Conservation (phyloP, 192 early-diverging fungal species). For the Gigaspora rosea region DNA sequence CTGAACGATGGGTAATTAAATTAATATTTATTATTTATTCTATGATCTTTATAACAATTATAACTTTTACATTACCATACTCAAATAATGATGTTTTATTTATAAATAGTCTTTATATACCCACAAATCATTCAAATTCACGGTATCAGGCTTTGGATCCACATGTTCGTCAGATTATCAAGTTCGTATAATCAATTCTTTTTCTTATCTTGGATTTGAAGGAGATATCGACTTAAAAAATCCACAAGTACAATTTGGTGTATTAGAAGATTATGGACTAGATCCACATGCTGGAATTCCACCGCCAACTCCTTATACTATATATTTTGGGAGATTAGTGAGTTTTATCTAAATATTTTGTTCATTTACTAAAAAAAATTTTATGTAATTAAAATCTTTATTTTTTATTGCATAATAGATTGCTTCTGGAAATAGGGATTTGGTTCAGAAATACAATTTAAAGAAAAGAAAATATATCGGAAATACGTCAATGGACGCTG, state of each 20-base stretch:
- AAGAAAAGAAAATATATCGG: conserved; percentile 96
- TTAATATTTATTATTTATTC: not conserved
- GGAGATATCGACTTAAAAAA: conserved; percentile 84
- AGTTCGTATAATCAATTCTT: conserved; percentile 77
- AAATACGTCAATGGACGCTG: conserved; percentile 98
- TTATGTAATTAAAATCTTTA: not conserved
- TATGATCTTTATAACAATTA: not conserved
- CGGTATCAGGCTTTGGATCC: conserved; percentile 72
- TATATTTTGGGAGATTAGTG: conserved; percentile 75
- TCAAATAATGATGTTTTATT: not conserved
- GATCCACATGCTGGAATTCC: conserved; percentile 43
- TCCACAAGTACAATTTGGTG: conserved; percentile 72
- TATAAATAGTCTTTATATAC: not conserved
- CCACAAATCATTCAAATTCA: conserved; percentile 71
- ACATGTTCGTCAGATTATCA: conserved; percentile 76
- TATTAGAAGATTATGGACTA: conserved; percentile 78
- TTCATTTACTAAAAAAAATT: not conserved
- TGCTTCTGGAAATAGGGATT: conserved; percentile 67
- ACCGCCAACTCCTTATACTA: conserved; percentile 34
- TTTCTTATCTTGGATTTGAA: conserved; percentile 80
- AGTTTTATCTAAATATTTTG: not conserved
- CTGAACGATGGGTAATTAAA: conserved; percentile 58
- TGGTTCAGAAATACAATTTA: conserved; percentile 84
- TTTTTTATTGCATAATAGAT: conserved; percentile 39
- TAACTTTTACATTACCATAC: not conserved